Evolutionary conservation across 2,329 filamentous ascomycete genomes (phyloP), one percentile per base, ranked within the genome.

Genomic region (Macrophomina tecta): DNA sequence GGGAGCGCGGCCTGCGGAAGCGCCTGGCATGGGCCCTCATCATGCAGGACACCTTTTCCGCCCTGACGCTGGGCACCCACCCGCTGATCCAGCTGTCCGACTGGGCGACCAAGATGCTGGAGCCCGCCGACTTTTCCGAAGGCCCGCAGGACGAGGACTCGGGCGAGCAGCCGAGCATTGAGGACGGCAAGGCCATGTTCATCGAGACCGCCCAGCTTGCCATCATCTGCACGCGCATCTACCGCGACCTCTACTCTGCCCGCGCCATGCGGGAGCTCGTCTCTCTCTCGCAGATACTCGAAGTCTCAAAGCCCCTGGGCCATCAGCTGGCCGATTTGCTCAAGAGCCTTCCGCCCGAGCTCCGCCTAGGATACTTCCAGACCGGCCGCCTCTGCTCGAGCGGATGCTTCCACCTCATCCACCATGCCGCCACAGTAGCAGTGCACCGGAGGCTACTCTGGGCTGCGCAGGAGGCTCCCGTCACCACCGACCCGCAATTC

Each of bases 11-110:
- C 0, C 77, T 90, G 18, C 80, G 89, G 14, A 85, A 86, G 71
- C 79, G 89, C n/a, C 77, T 90, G 0, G 87, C 86, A 0, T 90
- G 89, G 88, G 87, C 84, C 1, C 75, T 89, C 0, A 90, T 85
- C 69, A 87, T 89, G 81, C 88, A 90, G 72, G 88, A 90, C 69
- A 87, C 85, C 70, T 89, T 85, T 86, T 83, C 84, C 2, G 82
- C 84, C 2, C 79, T 87, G 46, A 83, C 86, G 36, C 84, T 87
- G 69, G 87, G 87, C 7, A 80, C 86, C 34, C 86, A 85, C 12
- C 84, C 83, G 30, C 82, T 87, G 62, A 85, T 89, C 32, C 79
- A 79, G 3, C 75, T 80, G 3, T 80, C 79, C 7, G 85, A 88
- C 70, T 89, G 87, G 87, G 83, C 83, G 23, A 81, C 89, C 2